Percentiles rank a stretch among this genome's conserved stretches.
Conservation (phyloP, 495 filamentous ascomycete genomes). For the Evansstolkia leycettana region DNA sequence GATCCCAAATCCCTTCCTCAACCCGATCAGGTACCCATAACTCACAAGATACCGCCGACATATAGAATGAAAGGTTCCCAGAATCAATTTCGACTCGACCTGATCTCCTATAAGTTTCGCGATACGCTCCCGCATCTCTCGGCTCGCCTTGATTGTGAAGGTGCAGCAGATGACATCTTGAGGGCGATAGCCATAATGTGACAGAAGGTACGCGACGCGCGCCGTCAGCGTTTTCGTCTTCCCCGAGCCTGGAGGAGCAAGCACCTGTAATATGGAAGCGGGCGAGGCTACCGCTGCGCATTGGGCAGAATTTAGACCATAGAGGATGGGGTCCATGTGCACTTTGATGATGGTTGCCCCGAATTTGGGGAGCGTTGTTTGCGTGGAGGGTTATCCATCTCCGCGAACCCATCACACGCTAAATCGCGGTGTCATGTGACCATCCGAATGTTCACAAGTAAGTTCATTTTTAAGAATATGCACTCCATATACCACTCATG, state of each 20-base stretch:
- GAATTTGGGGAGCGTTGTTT: too few species aligned
- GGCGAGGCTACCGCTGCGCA: constrained; percentile 71
- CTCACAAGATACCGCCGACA: constrained; percentile 71
- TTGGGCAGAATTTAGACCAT: constrained; percentile 76
- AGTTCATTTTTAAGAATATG: too few species aligned
- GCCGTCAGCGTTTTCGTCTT: constrained; percentile 97
- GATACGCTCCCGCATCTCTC: constrained; percentile 89
- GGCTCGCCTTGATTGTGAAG: constrained; percentile 93
- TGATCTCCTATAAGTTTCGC: constrained; percentile 65
- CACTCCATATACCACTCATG: too few species aligned
- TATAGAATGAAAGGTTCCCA: constrained; percentile 96
- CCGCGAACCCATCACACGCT: too few species aligned
- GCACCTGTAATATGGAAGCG: constrained; percentile 72
- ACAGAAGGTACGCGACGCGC: constrained; percentile 86
- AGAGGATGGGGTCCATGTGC: constrained; percentile 42
- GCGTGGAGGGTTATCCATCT: too few species aligned
- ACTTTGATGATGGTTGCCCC: too few species aligned
- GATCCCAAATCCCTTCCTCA: constrained; percentile 80
- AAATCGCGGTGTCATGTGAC: constrained; percentile 22
- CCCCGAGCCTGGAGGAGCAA: constrained; percentile 77
- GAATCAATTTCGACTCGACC: constrained; percentile 62
- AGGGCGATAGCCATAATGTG: constrained; percentile 62
- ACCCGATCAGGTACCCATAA: constrained; percentile 78
- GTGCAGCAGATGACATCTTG: constrained; percentile 95
- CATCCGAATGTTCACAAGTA: too few species aligned